These are phyloP conservation scores for Cicer arietinum DNA, from an alignment of 306 rosid species.

Conservation along the genomic window DNA sequence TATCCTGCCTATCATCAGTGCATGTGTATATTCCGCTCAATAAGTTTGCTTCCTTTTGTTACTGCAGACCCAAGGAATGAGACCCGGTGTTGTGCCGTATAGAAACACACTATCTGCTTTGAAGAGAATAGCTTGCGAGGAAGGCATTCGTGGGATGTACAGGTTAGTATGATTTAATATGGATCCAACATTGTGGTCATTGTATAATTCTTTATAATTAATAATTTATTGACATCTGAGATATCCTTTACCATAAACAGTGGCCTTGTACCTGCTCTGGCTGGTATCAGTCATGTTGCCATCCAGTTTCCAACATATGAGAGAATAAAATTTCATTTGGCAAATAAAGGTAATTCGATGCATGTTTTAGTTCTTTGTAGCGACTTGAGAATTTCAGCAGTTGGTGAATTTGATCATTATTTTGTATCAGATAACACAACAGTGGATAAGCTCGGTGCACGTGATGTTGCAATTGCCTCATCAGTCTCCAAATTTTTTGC, in stretches of 20 bases:
- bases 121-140: conserved; percentile 85
- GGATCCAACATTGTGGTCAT: conserved; percentile 1
- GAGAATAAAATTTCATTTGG: conserved; percentile 72
- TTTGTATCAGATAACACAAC: conserved; percentile 62
- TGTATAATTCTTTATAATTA: conserved; percentile 21
- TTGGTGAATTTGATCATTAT: conserved; percentile 31
- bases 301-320: conserved; percentile 89
- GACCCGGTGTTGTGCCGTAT: conserved; percentile 75
- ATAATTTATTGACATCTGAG: conserved; percentile 29
- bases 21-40: conserved; percentile 18
- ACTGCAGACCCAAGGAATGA: conserved; percentile 85
- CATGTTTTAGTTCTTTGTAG: conserved; percentile 12
- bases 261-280: conserved; percentile 93
- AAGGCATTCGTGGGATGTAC: conserved; percentile 90
- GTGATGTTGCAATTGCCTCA: conserved; percentile 87
- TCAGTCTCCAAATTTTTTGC: conserved; percentile 89
- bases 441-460: conserved; percentile 69
- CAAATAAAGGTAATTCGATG: conserved; percentile 61
- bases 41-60: conserved; percentile 41
- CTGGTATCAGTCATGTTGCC: conserved; percentile 91
- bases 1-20: conserved; percentile 7
- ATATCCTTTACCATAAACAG: conserved; percentile 50
- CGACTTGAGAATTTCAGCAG: conserved; percentile 15
- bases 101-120: conserved; percentile 75
- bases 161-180: conserved; percentile 56